Evolutionary conservation across 1,139 yeast species (phyloP).

Genomic region (Geotrichum siamense): DNA sequence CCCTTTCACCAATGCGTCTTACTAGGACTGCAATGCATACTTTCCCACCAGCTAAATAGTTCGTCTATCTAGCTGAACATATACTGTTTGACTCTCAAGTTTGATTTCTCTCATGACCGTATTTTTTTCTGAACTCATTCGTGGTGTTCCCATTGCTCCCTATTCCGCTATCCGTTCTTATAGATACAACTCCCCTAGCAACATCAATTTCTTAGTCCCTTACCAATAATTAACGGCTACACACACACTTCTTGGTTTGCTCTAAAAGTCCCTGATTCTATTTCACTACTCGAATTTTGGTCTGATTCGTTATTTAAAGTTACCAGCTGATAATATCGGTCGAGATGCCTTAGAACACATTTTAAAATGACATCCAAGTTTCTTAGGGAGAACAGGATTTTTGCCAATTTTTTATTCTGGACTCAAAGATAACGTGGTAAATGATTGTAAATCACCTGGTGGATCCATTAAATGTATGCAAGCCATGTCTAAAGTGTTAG

Average conservation of each 20-base stretch:
- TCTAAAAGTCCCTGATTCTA: constrained; percentile 59
- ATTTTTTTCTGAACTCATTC: constrained; percentile 52
- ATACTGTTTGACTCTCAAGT: constrained; percentile 60
- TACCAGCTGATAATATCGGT: constrained; percentile 49
- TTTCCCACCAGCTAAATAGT: constrained; percentile 75
- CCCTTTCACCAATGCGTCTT: neutral
- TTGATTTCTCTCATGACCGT: no score
- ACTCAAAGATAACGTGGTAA: neutral
- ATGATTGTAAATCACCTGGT: neutral
- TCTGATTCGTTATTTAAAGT: constrained; percentile 59
- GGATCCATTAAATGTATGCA: neutral
- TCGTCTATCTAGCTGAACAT: constrained; percentile 67
- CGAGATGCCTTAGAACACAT: constrained; percentile 70
- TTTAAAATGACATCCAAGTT: constrained; percentile 87
- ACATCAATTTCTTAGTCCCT: constrained; percentile 54
- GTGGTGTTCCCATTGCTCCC: constrained; percentile 63
- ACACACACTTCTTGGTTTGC: constrained; percentile 65
- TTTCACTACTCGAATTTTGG: constrained; percentile 69
- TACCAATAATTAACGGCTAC: constrained; percentile 57
- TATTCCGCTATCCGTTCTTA: constrained; percentile 68
- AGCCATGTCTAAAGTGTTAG: neutral
- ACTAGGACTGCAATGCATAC: constrained; percentile 71
- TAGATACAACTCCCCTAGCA: constrained; percentile 46
- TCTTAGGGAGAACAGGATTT: constrained; percentile 53
- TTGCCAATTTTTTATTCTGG: neutral